Conservation (phyloP, 2,329 filamentous ascomycete genomes). For the Pseudocercospora fijiensis region DNA sequence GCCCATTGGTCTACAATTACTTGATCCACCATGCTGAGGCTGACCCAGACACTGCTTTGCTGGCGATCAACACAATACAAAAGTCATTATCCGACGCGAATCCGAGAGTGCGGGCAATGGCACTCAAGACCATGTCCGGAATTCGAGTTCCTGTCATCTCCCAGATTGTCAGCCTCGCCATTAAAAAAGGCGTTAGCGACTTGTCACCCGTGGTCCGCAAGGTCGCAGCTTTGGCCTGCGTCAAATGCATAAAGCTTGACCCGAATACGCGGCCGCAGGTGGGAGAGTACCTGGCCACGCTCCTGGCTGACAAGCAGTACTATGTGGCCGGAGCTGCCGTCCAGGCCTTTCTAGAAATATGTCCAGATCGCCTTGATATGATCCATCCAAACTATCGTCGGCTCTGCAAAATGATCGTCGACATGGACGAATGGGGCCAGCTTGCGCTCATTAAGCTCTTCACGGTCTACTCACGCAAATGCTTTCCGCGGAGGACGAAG, state of each 20-base stretch:
- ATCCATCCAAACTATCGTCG: slow-evolving; percentile 86
- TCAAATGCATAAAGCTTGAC: slow-evolving; percentile 92
- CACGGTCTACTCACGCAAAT: slow-evolving; percentile 79
- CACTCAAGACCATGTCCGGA: slow-evolving; percentile 92
- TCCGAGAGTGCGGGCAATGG: slow-evolving; percentile 85
- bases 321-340: slow-evolving; percentile 95
- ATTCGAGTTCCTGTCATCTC: slow-evolving; percentile 97
- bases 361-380: slow-evolving; percentile 80
- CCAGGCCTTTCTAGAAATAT: slow-evolving; percentile 82
- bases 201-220: slow-evolving; percentile 94
- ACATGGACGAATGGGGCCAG: slow-evolving; percentile 99
- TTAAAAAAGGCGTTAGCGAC: slow-evolving; percentile 88
- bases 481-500: slow-evolving; percentile 71
- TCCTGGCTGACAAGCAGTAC: slow-evolving; percentile 90
- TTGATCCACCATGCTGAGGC: slow-evolving; percentile 94
- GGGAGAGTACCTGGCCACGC: slow-evolving; percentile 71
- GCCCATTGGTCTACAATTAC: slow-evolving; percentile 98
- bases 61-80: slow-evolving; percentile 98
- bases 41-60: slow-evolving; percentile 88
- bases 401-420: slow-evolving; percentile 84
- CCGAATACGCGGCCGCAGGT: slow-evolving; percentile 81
- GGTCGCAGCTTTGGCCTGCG: slow-evolving; percentile 87
- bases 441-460: slow-evolving; percentile 78
- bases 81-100: slow-evolving; percentile 93
- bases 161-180: slow-evolving; percentile 92